Evolutionary conservation across 305 asterid genomes (phyloP).

Genomic region (Withania somnifera): DNA sequence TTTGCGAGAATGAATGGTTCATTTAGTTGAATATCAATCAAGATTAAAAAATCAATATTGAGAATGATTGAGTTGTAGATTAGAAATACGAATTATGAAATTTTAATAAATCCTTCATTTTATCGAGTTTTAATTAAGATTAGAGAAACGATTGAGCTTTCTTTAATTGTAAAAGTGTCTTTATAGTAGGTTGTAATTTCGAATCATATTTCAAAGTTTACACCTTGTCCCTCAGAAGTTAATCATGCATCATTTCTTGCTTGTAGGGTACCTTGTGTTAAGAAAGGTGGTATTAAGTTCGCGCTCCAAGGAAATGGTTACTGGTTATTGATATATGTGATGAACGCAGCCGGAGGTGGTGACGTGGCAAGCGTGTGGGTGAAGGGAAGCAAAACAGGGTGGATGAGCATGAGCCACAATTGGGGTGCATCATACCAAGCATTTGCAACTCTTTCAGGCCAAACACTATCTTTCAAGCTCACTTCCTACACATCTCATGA

Average conservation of each 20-base stretch:
- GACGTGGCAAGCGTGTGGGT: conserved; percentile 62
- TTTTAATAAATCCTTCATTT: neutral
- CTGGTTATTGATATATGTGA: conserved; percentile 72
- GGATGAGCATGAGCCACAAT: conserved; percentile 91
- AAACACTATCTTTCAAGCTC: conserved; percentile 67
- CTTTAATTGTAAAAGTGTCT: too few relatives aligned
- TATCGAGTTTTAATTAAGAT: too few relatives aligned
- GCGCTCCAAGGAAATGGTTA: conserved; percentile 72
- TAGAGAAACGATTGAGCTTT: too few relatives aligned
- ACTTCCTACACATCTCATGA: conserved; percentile 58
- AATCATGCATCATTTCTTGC: neutral
- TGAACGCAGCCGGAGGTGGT: conserved; percentile 74
- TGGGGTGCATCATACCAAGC: conserved; percentile 97
- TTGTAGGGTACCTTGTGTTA: conserved; percentile 49
- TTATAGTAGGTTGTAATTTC: neutral
- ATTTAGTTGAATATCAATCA: neutral
- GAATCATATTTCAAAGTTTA: neutral
- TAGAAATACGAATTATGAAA: neutral
- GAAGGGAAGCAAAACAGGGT: conserved; percentile 59
- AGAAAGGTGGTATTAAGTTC: conserved; percentile 49
- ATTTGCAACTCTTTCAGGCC: conserved; percentile 58
- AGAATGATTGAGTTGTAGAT: neutral
- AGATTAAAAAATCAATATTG: too few relatives aligned
- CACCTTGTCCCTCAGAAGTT: neutral
- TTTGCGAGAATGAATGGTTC: neutral